Conservation (phyloP, 352 stramenopile species). For the Phytophthora crassamura region DNA sequence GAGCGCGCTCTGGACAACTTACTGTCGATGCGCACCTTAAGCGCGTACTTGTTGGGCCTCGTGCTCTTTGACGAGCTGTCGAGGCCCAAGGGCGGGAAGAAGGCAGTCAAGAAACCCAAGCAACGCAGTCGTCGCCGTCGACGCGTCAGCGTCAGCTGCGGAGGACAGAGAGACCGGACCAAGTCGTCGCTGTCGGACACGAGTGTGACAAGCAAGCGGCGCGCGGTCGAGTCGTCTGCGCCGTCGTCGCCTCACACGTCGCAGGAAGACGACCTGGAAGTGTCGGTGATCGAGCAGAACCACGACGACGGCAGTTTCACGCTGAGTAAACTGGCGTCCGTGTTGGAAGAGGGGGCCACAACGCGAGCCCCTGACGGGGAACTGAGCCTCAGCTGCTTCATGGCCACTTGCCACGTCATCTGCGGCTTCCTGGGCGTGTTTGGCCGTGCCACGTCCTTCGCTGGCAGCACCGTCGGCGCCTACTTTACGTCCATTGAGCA, state of each 20-base stretch:
- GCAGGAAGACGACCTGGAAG: constrained; percentile 65
- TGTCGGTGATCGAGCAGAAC: constrained; percentile 53
- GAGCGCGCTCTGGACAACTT: constrained; percentile 51
- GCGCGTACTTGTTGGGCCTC: constrained; percentile 54
- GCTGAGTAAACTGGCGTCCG: constrained; percentile 57
- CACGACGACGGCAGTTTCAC: constrained; percentile 41
- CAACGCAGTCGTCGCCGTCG: constrained; percentile 25
- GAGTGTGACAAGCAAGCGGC: constrained; percentile 18
- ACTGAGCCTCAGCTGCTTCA: constrained; percentile 58
- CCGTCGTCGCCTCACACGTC: constrained; percentile 38
- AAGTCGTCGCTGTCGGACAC: constrained; percentile 34
- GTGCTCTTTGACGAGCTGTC: constrained; percentile 63
- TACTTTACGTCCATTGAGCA: constrained; percentile 78
- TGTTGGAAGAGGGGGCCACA: constrained; percentile 41
- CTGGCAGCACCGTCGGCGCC: constrained; percentile 70
- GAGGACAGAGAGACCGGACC: constrained; percentile 21
- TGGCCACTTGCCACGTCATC: constrained; percentile 64
- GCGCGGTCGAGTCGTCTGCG: constrained; percentile 20
- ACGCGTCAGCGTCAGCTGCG: constrained; percentile 19
- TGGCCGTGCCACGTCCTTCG: constrained; percentile 82
- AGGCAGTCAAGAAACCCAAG: constrained; percentile 14
- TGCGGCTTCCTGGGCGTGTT: constrained; percentile 82
- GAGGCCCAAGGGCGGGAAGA: constrained; percentile 28
- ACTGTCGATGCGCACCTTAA: constrained; percentile 58
- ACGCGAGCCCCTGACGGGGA: constrained; percentile 42